These are phyloP conservation scores for Emmonsia crescens DNA, from an alignment of 2,329 filamentous ascomycete genomes.

Conservation along the genomic window DNA sequence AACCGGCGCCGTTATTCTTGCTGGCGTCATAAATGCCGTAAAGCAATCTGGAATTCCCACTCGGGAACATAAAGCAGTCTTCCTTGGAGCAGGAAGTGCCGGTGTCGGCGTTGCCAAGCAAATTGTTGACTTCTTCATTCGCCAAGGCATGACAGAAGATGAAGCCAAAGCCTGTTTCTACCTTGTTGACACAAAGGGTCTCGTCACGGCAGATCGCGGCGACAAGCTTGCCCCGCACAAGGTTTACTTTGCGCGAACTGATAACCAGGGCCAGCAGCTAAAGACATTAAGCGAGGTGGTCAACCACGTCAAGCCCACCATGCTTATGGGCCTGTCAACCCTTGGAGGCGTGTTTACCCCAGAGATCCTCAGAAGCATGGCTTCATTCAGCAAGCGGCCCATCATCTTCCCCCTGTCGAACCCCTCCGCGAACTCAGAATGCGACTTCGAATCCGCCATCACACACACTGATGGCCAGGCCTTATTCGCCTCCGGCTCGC, in stretches of 20 bases:
- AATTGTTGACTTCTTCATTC: conserved; percentile 92
- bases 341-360: conserved; percentile 93
- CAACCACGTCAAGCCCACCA: conserved; percentile 88
- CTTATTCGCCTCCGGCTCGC: conserved; percentile 90
- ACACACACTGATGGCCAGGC: conserved; percentile 81
- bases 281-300: conserved; percentile 81
- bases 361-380: conserved; percentile 59
- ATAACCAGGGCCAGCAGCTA: conserved; percentile 56
- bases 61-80: conserved; percentile 87
- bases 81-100: conserved; percentile 89
- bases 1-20: conserved; percentile 88
- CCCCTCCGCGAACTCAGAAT: conserved; percentile 92
- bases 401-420: conserved; percentile 97
- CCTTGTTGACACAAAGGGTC: conserved; percentile 92
- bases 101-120: conserved; percentile 97
- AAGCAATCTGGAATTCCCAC: conserved; percentile 76
- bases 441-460: conserved; percentile 89
- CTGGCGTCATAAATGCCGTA: conserved; percentile 63
- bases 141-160: conserved; percentile 77
- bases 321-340: conserved; percentile 86
- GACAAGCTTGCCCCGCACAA: conserved; percentile 89
- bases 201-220: conserved; percentile 85
- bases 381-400: conserved; percentile 58
- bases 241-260: conserved; percentile 54
- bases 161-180: conserved; percentile 87